Base-by-base conservation (phyloP, 441 rosid genomes). In the Gossypium davidsonii region DNA sequence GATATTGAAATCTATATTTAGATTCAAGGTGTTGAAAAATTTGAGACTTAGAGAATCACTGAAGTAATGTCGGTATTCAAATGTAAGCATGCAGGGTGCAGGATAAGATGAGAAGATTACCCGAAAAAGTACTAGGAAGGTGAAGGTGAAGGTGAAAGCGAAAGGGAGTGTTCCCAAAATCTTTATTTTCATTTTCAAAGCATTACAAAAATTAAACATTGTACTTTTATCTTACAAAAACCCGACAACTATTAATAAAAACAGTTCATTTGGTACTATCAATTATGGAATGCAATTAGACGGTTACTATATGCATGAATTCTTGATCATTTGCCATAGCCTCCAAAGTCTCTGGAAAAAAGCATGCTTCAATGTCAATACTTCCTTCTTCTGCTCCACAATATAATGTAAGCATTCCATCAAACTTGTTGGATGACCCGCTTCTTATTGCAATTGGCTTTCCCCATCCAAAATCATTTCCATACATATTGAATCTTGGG, bases 341-440 rank as follows among this genome's bases (percentile, higher is more conserved):
- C 0, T 70, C 62, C 48, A 82, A 6, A 52, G 76, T 71, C 3
- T 8, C 58, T 0, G 79, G 73, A 0, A 62, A 67, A 20, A 80
- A 60, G 79, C 76, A 80, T 28, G 81, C 72, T 4, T 85, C 79
- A 48, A 85, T 67, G 55, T 85, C 82, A 0, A 83, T 60, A 14
- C 76, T 76, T 0, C 81, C 88, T 65, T 71, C 34, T 6, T 85
- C 39, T 0, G 11, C 73, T 10, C 85, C 85, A 0, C 77, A 74
- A 20, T 53, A 82, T 15, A 57, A 21, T 0, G 73, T 59, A 0
- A 81, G 46, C 52, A 67, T 76, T 0, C 83, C 84, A 51, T 73
- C 44, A 5, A 10, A 28, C 1, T 76, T 77, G 59, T 78, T 82
- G 1, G 34, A 83, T 1, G 49, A 60, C 6, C 87, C 82, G 28